Evolutionary conservation across 164 flowering plant species (phyloP).

Genomic region (Aristolochia californica): DNA sequence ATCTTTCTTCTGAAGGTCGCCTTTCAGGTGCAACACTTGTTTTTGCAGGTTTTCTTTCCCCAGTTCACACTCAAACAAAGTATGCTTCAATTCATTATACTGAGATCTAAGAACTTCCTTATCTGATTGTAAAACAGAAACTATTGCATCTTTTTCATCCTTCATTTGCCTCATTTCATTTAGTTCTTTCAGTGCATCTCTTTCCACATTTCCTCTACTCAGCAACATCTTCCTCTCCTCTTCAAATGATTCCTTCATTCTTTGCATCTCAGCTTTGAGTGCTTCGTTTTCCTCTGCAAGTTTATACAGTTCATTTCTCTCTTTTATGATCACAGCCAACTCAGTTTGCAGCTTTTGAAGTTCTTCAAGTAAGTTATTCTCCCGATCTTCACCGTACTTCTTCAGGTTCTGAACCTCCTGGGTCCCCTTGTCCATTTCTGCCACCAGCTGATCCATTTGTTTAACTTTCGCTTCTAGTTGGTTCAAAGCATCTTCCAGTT

Average conservation of each 20-base stretch:
- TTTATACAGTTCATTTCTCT: slow-evolving; percentile 26
- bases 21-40: slow-evolving; percentile 38
- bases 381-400: slow-evolving; percentile 33
- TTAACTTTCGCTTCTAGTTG: slow-evolving; percentile 22
- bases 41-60: slow-evolving; percentile 64
- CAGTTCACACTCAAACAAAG: slow-evolving; percentile 35
- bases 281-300: slow-evolving; percentile 24
- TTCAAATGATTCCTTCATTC: slow-evolving; percentile 20
- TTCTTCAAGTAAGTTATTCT: slow-evolving; percentile 26
- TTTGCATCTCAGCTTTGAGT: slow-evolving; percentile 28
- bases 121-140: slow-evolving; percentile 32
- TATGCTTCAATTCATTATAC: slow-evolving; percentile 37
- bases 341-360: slow-evolving; percentile 34
- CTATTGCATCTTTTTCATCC: slow-evolving; percentile 40
- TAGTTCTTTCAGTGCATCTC: slow-evolving; percentile 42
- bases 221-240: slow-evolving; percentile 30
- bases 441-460: slow-evolving; percentile 29
- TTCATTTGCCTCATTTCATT: slow-evolving; percentile 23
- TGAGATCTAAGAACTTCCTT: slow-evolving; percentile 33
- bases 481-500: slow-evolving; percentile 30
- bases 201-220: slow-evolving; percentile 26
- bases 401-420: slow-evolving; percentile 38
- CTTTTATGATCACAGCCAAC: slow-evolving; percentile 26
- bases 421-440: slow-evolving; percentile 32
- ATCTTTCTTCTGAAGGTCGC: slow-evolving; percentile 54